phyloP scores from a whole-genome alignment of 2,329 filamentous ascomycete species.

The Fusarium papillatum region DNA sequence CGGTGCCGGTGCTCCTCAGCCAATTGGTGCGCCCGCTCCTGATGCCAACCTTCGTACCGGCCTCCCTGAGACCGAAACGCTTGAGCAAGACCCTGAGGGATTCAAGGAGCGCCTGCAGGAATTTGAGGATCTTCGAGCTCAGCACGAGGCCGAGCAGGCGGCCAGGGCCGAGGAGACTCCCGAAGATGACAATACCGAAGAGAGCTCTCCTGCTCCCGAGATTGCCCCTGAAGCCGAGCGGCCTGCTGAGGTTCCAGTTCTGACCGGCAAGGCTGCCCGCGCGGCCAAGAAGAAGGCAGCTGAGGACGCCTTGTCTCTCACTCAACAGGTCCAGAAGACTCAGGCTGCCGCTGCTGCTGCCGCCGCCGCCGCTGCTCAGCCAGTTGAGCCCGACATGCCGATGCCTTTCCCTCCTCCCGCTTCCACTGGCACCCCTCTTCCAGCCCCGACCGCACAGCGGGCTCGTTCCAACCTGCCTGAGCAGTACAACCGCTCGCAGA shows the following conservation, averaged over 20 bases:
- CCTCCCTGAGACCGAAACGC: conserved; percentile 64
- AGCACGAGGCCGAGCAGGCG: conserved; percentile 71
- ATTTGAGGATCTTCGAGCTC: conserved; percentile 84
- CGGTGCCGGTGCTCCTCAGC: conserved; percentile 49
- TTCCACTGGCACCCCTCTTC: conserved; percentile 84
- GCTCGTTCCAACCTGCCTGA: conserved; percentile 88
- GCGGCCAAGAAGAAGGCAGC: conserved; percentile 49
- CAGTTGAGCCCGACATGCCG: conserved; percentile 74
- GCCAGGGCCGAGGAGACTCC: conserved; percentile 46
- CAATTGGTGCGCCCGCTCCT: conserved; percentile 50
- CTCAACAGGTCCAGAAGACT: conserved; percentile 88
- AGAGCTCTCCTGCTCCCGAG: conserved; percentile 21
- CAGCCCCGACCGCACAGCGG: conserved; percentile 90
- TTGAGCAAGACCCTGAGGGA: conserved; percentile 68
- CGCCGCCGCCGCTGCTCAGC: conserved; percentile 56
- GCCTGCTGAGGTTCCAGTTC: conserved; percentile 20
- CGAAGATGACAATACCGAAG: conserved; percentile 50
- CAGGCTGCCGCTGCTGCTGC: conserved; percentile 59
- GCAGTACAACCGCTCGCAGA: conserved; percentile 77
- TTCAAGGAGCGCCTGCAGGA: conserved; percentile 83
- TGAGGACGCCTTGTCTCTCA: conserved; percentile 73
- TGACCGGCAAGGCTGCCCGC: conserved; percentile 43
- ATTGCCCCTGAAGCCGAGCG: conserved; percentile 27
- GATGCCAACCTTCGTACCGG: conserved; percentile 57
- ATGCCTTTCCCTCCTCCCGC: conserved; percentile 76